These are phyloP conservation scores for Kandelia obovata DNA, from an alignment of 345 rosid species.

Conservation along the genomic window DNA sequence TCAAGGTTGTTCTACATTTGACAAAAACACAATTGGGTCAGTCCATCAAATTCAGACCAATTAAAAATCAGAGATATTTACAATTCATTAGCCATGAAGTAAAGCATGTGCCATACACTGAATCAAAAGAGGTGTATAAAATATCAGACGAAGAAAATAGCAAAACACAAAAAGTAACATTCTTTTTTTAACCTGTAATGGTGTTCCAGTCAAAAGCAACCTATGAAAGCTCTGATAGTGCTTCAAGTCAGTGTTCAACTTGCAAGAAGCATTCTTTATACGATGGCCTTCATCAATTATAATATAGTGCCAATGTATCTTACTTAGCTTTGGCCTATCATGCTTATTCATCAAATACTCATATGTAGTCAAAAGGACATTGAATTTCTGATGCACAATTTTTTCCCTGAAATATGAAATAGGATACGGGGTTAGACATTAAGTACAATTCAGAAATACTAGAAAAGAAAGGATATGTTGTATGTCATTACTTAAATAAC, in stretches of 20 bases:
- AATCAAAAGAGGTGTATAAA: not conserved
- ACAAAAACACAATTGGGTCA: conserved; percentile 16
- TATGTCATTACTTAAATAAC: conserved; percentile 66
- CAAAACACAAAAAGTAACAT: not conserved
- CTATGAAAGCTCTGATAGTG: conserved; percentile 83
- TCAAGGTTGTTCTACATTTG: conserved; percentile 79
- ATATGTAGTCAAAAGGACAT: conserved; percentile 84
- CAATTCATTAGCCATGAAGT: not conserved
- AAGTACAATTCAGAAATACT: conserved; percentile 3
- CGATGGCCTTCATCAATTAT: conserved; percentile 98
- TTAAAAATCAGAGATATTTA: not conserved
- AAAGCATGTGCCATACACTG: not conserved
- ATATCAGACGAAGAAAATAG: not conserved
- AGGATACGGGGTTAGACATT: conserved; percentile 17
- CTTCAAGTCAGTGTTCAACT: conserved; percentile 89
- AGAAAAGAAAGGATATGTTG: conserved; percentile 8
- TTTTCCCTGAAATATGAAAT: conserved; percentile 62
- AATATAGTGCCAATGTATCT: conserved; percentile 85
- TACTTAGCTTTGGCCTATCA: conserved; percentile 86
- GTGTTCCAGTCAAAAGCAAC: conserved; percentile 86
- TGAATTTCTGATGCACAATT: conserved; percentile 84
- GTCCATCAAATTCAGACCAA: conserved; percentile 11
- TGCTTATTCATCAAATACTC: conserved; percentile 97
- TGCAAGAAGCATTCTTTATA: conserved; percentile 95
- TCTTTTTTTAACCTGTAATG: conserved; percentile 56